A percentile compares a stretch with the other conserved stretches of the same genome.
phyloP scores from a whole-genome alignment of 2,329 filamentous ascomycete species.

The Talaromyces amestolkiae region DNA sequence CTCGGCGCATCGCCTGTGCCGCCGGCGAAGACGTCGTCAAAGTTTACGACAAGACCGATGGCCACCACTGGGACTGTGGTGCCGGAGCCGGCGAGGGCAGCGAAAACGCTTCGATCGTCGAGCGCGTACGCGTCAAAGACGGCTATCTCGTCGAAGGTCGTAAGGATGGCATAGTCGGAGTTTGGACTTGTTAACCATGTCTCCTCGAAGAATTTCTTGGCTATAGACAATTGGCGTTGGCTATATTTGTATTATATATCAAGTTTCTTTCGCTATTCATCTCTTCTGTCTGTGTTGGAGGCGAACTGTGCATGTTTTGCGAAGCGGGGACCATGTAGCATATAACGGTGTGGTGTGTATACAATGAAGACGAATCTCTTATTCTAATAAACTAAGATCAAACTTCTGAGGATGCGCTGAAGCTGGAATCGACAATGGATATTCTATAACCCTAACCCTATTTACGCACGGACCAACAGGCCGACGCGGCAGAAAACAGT shows the following conservation, averaged over 20 bases:
- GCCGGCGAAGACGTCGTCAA: conserved; percentile 93
- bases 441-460: neutral
- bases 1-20: conserved; percentile 81
- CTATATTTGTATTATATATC: conserved; percentile 6
- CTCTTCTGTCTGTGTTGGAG: neutral
- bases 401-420: neutral
- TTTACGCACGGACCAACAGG: conserved; percentile 7
- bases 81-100: conserved; percentile 68
- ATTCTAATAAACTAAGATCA: neutral
- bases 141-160: conserved; percentile 91
- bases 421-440: neutral
- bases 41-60: conserved; percentile 96
- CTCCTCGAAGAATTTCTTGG: neutral
- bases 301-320: neutral
- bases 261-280: neutral
- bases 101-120: conserved; percentile 67
- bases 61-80: conserved; percentile 93
- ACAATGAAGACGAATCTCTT: conserved; percentile 11
- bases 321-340: conserved; percentile 4
- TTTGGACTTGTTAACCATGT: conserved; percentile 70
- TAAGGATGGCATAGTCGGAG: conserved; percentile 79
- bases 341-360: neutral
- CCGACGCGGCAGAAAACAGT: conserved; percentile 16
- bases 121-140: conserved; percentile 85
- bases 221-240: neutral